These are phyloP conservation scores for Cladorrhinum sp. DNA, from an alignment of 2,329 filamentous ascomycete species.

Conservation along the genomic window DNA sequence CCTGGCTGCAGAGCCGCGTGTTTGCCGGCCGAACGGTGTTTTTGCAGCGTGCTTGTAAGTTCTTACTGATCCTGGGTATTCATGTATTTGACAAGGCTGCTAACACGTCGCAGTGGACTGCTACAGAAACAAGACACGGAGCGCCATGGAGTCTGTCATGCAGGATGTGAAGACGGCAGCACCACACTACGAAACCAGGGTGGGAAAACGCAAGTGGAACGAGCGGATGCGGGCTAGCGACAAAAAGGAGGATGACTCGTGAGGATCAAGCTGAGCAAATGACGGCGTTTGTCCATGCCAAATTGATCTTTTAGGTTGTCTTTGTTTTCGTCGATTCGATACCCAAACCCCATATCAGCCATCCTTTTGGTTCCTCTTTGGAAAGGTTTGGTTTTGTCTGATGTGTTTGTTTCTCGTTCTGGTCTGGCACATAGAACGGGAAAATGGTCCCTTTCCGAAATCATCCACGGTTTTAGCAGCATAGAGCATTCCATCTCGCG, in stretches of 20 bases:
- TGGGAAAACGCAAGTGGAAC: slow-evolving; percentile 75
- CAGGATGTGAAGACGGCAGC: slow-evolving; percentile 72
- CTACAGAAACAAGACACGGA: slow-evolving; percentile 88
- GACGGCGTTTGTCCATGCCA: background rate
- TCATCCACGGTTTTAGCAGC: background rate
- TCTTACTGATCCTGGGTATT: too few species aligned
- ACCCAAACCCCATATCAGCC: background rate
- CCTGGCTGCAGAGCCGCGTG: slow-evolving; percentile 90
- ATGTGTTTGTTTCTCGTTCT: background rate
- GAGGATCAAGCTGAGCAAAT: background rate
- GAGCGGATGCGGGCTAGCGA: slow-evolving; percentile 46
- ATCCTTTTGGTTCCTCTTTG: background rate
- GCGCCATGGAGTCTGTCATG: slow-evolving; percentile 73
- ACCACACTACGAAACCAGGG: slow-evolving; percentile 84
- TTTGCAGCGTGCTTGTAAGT: slow-evolving; percentile 86
- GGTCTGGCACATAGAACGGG: background rate
- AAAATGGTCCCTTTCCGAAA: background rate
- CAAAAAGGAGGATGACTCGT: slow-evolving; percentile 23
- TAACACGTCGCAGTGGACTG: slow-evolving; percentile 67
- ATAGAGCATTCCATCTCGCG: background rate
- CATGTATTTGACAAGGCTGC: slow-evolving; percentile 1
- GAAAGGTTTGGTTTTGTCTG: too few species aligned
- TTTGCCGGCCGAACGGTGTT: slow-evolving; percentile 86
- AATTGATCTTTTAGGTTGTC: background rate
- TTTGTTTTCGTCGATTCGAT: background rate